Conservation (phyloP, 768 basidiomycete genomes). For the Tylopilus rubrobrunneus region DNA sequence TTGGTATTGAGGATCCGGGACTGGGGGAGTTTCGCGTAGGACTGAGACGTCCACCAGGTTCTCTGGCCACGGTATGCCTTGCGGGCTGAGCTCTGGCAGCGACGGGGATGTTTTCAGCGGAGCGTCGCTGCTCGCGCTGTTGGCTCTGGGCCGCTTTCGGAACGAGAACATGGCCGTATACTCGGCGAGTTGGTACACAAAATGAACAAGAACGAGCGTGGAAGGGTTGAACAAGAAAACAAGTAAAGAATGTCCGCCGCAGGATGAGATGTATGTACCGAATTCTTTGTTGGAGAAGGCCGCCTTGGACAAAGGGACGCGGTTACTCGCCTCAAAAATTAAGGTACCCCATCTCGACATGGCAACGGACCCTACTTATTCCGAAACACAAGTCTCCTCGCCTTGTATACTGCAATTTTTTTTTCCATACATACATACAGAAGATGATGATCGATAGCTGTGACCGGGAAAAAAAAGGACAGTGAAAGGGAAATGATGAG, state of each 20-base stretch:
- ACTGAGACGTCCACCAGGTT: constrained; percentile 71
- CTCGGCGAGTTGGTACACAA: constrained; percentile 18
- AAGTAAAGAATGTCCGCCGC: constrained; percentile 25
- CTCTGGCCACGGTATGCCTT: constrained; percentile 83
- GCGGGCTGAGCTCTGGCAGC: constrained; percentile 69
- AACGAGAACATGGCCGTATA: constrained; percentile 69
- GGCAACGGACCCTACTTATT: constrained; percentile 21
- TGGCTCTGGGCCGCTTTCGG: constrained; percentile 52
- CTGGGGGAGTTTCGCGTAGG: constrained; percentile 44
- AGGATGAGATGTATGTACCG: background rate
- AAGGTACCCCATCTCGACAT: constrained; percentile 21
- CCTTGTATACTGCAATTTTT: constrained; percentile 15
- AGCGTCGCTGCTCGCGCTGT: constrained; percentile 19
- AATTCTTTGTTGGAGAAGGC: constrained; percentile 17
- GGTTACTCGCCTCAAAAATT: constrained; percentile 14
- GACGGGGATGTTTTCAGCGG: constrained; percentile 73
- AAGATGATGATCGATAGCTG: constrained; percentile 24
- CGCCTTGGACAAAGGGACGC: constrained; percentile 7
- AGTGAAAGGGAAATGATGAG: constrained; percentile 6
- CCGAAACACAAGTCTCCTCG: background rate
- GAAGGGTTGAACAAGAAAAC: constrained; percentile 22
- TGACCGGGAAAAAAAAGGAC: constrained; percentile 13
- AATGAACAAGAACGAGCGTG: constrained; percentile 22
- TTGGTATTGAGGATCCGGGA: constrained; percentile 40
- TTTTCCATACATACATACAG: constrained; percentile 33